Evolutionary conservation across 2,329 filamentous ascomycete species (phyloP).

Genomic region (Nemania sp.): DNA sequence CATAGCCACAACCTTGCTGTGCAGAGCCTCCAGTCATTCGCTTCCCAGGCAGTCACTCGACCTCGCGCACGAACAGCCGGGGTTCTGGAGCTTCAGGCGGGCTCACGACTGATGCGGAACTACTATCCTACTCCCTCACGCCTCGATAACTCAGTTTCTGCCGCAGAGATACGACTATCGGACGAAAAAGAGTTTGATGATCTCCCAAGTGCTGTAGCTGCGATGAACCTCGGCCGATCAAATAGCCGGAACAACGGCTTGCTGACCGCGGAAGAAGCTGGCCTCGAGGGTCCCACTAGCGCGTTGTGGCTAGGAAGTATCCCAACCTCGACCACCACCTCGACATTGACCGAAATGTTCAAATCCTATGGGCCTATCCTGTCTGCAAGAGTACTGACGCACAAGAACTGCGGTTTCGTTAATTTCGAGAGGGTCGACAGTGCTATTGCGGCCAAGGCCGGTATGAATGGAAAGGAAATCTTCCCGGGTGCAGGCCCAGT

Average conservation of each 20-base stretch:
- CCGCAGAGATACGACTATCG: constrained; percentile 73
- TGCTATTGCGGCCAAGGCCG: constrained; percentile 83
- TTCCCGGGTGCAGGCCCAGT: constrained; percentile 96
- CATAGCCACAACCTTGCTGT: constrained; percentile 92
- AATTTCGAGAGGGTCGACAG: constrained; percentile 94
- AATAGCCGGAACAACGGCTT: constrained; percentile 69
- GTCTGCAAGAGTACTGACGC: constrained; percentile 89
- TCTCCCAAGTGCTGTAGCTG: constrained; percentile 79
- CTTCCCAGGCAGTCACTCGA: constrained; percentile 78
- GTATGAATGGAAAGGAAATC: constrained; percentile 95
- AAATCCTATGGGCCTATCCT: constrained; percentile 89
- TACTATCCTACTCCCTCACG: constrained; percentile 76
- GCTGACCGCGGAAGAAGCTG: constrained; percentile 75
- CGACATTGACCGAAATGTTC: constrained; percentile 93
- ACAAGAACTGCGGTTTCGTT: constrained; percentile 99
- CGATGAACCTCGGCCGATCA: constrained; percentile 71
- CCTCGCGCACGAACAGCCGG: constrained; percentile 91
- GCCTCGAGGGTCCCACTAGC: constrained; percentile 85
- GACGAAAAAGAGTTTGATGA: constrained; percentile 81
- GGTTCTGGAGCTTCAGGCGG: constrained; percentile 72
- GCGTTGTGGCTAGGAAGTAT: constrained; percentile 98
- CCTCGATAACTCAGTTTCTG: constrained; percentile 75
- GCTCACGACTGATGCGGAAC: constrained; percentile 66
- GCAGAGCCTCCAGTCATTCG: constrained; percentile 71
- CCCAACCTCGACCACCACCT: constrained; percentile 93